Evolutionary conservation across 371 early-diverging fungal genomes (phyloP).

Genomic region (Mucor circinelloides): DNA sequence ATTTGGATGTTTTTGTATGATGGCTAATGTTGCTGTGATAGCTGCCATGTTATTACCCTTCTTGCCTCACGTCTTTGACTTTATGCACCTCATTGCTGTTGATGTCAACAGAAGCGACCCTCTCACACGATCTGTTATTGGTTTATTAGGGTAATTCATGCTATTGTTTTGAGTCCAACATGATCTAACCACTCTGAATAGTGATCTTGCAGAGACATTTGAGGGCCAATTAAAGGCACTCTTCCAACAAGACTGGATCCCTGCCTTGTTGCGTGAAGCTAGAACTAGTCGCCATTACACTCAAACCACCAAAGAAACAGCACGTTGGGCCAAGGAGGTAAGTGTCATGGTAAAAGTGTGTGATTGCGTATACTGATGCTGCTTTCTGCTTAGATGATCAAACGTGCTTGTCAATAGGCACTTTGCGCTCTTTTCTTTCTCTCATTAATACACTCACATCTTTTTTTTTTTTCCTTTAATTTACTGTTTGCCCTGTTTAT

Average conservation of each 20-base stretch:
- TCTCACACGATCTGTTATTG: conserved; percentile 75
- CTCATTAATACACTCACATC: conserved; percentile 1
- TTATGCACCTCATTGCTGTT: conserved; percentile 65
- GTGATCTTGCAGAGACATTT: conserved; percentile 79
- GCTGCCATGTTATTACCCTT: conserved; percentile 65
- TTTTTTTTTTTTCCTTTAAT: conserved; percentile 1
- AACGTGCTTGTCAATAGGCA: conserved; percentile 28
- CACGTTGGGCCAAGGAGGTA: conserved; percentile 82
- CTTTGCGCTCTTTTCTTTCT: neutral
- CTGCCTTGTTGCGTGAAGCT: conserved; percentile 71
- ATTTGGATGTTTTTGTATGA: neutral
- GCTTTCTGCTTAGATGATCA: conserved; percentile 25
- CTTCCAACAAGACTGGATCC: conserved; percentile 69
- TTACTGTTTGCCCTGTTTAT: conserved; percentile 4
- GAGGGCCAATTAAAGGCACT: conserved; percentile 69
- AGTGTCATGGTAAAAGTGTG: neutral
- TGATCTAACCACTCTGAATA: conserved; percentile 10
- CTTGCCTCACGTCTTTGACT: conserved; percentile 72
- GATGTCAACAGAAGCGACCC: conserved; percentile 67
- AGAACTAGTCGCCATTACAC: conserved; percentile 66
- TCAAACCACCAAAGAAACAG: conserved; percentile 70
- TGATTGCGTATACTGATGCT: no score
- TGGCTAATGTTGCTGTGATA: conserved; percentile 16
- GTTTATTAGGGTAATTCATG: conserved; percentile 71
- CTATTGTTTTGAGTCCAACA: neutral